Conservation (phyloP, 805 yeast species). For the Ogataea pilisensis region DNA sequence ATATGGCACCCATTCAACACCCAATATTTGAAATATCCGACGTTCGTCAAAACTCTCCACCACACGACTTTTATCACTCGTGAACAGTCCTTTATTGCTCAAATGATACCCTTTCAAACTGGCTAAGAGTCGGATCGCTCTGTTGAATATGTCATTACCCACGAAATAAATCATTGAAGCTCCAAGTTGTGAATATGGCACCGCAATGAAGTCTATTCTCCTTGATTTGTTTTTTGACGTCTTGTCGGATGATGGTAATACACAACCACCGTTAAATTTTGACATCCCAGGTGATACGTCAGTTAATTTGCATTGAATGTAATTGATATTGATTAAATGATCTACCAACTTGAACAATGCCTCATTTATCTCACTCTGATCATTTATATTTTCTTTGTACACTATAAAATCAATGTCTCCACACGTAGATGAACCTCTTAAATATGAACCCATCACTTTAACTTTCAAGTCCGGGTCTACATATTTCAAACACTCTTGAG, state of each 20-base stretch:
- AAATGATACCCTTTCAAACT: slow-evolving; percentile 33
- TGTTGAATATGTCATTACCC: slow-evolving; percentile 50
- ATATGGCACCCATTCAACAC: slow-evolving; percentile 30
- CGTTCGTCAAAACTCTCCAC: slow-evolving; percentile 42
- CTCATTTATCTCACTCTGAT: slow-evolving; percentile 16
- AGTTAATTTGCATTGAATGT: slow-evolving; percentile 22
- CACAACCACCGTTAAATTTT: slow-evolving; percentile 37
- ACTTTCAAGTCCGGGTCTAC: slow-evolving; percentile 33
- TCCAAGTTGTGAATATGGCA: slow-evolving; percentile 43
- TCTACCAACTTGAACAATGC: slow-evolving; percentile 14
- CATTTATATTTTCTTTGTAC: slow-evolving; percentile 31
- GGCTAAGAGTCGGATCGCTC: slow-evolving; percentile 43
- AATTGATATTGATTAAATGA: slow-evolving; percentile 10
- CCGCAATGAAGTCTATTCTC: slow-evolving; percentile 49
- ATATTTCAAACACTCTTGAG: slow-evolving; percentile 6
- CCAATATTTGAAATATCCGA: slow-evolving; percentile 42
- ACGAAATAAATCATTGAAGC: slow-evolving; percentile 49
- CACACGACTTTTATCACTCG: slow-evolving; percentile 15
- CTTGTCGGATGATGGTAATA: slow-evolving; percentile 23
- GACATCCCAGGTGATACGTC: slow-evolving; percentile 15
- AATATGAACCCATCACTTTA: slow-evolving; percentile 47
- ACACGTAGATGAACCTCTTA: slow-evolving; percentile 41
- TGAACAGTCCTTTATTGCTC: slow-evolving; percentile 42
- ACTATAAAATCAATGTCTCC: slow-evolving; percentile 54
- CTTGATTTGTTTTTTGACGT: slow-evolving; percentile 35